phyloP scores from a whole-genome alignment of 306 rosid species.

The Corylus heterophylla region DNA sequence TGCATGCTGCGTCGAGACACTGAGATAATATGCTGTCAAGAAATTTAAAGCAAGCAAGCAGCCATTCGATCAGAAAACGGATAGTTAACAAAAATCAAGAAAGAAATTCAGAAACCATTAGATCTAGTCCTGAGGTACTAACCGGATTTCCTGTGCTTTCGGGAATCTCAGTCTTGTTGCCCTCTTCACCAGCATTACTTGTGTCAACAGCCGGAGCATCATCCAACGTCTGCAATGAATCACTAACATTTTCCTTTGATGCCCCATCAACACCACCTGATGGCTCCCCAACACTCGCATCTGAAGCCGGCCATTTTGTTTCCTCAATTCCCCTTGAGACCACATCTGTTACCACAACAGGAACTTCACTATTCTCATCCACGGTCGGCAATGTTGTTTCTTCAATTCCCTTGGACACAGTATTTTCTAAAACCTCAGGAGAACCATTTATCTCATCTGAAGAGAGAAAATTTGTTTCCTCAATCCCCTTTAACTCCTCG shows the following conservation, averaged over 20 bases:
- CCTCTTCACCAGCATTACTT: constrained; percentile 25
- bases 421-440: constrained; percentile 19
- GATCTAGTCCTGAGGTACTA: constrained; percentile 1
- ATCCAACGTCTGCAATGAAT: constrained; percentile 31
- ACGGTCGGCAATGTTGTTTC: constrained; percentile 26
- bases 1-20: constrained; percentile 32
- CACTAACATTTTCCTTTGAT: constrained; percentile 31
- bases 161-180: constrained; percentile 27
- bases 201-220: constrained; percentile 30
- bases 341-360: constrained; percentile 17
- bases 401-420: constrained; percentile 31
- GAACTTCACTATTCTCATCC: constrained; percentile 25
- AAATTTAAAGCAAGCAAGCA: constrained; percentile 10
- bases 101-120: background rate
- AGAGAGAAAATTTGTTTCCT: constrained; percentile 7
- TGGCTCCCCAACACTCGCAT: constrained; percentile 40
- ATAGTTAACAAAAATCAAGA: background rate
- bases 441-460: background rate
- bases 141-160: constrained; percentile 45
- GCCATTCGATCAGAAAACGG: constrained; percentile 1
- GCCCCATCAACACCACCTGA: constrained; percentile 30
- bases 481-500: constrained; percentile 4
- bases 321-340: constrained; percentile 32
- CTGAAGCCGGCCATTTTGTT: constrained; percentile 15
- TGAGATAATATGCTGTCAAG: constrained; percentile 32